Percentiles rank a stretch among this genome's conserved stretches.
phyloP scores from a whole-genome alignment of 176 grass and related monocot genomes.

The Oryza officinalis region DNA sequence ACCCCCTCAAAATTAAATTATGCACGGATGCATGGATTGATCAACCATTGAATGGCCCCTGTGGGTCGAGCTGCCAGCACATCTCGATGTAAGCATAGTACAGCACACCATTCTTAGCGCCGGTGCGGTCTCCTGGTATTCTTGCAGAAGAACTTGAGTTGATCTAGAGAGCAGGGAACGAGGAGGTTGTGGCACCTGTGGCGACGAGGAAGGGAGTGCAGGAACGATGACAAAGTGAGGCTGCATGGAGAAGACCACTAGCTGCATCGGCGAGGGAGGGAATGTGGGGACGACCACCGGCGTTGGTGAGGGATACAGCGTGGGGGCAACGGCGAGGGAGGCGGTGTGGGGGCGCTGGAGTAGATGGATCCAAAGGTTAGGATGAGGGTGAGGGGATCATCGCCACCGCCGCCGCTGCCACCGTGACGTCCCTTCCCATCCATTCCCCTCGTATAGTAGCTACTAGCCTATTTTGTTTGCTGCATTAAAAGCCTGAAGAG shows the following conservation, averaged over 20 bases:
- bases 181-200: neutral
- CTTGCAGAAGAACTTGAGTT: constrained; percentile 83
- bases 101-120: constrained; percentile 71
- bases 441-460: neutral
- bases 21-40: neutral
- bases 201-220: neutral
- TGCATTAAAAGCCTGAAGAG: neutral
- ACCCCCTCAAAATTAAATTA: neutral
- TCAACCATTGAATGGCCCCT: constrained; percentile 2
- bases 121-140: constrained; percentile 55
- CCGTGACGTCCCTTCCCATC: constrained; percentile 10
- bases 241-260: too few species aligned
- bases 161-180: neutral
- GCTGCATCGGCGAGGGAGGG: too few species aligned
- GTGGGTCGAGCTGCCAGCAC: constrained; percentile 53
- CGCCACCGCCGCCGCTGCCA: neutral
- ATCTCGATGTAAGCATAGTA: constrained; percentile 55
- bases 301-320: neutral
- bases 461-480: neutral
- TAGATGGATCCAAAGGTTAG: constrained; percentile 56
- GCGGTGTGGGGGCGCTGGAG: neutral
- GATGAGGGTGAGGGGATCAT: constrained; percentile 36
- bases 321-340: neutral
- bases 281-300: neutral
- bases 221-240: too few species aligned